These are phyloP conservation scores for Zea luxurians DNA, from an alignment of 176 grass and related monocot genomes.

Conservation along the genomic window DNA sequence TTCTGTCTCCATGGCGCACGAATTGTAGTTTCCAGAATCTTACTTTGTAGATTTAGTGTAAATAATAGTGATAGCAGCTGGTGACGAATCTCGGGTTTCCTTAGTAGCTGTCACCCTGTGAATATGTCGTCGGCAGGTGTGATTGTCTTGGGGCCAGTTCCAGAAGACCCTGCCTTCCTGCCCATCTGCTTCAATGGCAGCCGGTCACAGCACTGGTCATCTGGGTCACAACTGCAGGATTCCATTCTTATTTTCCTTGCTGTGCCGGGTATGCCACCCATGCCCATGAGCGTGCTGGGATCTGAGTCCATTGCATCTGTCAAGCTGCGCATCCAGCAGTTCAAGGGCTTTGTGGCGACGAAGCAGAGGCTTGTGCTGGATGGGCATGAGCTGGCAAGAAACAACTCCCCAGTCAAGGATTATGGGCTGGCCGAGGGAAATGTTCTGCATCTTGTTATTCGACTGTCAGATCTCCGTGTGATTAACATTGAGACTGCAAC, in stretches of 20 bases:
- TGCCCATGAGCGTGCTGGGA: slow-evolving; percentile 65
- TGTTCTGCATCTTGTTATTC: slow-evolving; percentile 65
- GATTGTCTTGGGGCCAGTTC: slow-evolving; percentile 40
- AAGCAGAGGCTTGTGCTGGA: slow-evolving; percentile 74
- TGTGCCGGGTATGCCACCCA: slow-evolving; percentile 50
- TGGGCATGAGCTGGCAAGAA: slow-evolving; percentile 60
- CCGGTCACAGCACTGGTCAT: slow-evolving; percentile 40
- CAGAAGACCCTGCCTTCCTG: slow-evolving; percentile 35
- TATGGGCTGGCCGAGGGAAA: slow-evolving; percentile 68
- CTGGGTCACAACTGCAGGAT: slow-evolving; percentile 37
- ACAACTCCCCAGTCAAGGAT: slow-evolving; percentile 59
- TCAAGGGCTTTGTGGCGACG: slow-evolving; percentile 62
- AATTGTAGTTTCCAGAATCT: slow-evolving; percentile 27
- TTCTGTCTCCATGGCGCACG: slow-evolving; percentile 41
- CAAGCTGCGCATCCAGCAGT: slow-evolving; percentile 77
- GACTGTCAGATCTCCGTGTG: slow-evolving; percentile 57
- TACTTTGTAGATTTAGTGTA: slow-evolving; percentile 38
- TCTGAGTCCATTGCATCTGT: slow-evolving; percentile 70
- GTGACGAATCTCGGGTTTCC: slow-evolving; percentile 32
- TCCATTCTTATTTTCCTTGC: slow-evolving; percentile 68
- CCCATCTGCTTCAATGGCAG: slow-evolving; percentile 48
- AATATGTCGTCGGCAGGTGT: slow-evolving; percentile 59
- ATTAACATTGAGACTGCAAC: slow-evolving; percentile 58
- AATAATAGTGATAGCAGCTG: slow-evolving; percentile 39
- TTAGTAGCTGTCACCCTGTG: neutral